Base-by-base conservation (phyloP, 83 land plant genomes). In the Thuja plicata region DNA sequence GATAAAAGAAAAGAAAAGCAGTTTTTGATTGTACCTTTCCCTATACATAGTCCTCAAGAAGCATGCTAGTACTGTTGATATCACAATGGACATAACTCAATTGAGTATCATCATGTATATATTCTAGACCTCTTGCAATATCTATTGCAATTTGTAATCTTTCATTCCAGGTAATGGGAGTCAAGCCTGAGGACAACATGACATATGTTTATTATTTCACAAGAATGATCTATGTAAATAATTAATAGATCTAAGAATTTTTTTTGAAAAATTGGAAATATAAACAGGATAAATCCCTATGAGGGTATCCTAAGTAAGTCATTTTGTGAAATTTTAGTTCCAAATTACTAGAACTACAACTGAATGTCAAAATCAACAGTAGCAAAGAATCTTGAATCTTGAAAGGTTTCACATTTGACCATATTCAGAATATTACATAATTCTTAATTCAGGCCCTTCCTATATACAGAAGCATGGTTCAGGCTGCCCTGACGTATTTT, bases 141-240 rank as follows among this genome's bases (percentile, higher is more conserved):
- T 73, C 78, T 30, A 73, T n/a, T 32, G 78, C 78, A 73, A 73
- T 73, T 73, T 73, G 78, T 10, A 73, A 32, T 73, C 78, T 73
- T 11, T 11, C 78, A 32, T 73, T 73, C 78, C 78, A 73, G 16
- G 37, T 73, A 15, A 73, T 11, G 32, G 78, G 78, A 73, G 78
- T 13, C 78, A 32, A 73, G 12, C 78, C 78, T 73, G 78, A 73
- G 78, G 78, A 73, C 12, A 32, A 30, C 16, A 32, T 73, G 10
- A 73, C 12, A 73, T 73, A 32, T 32, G 70, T 62, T 24, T 62
- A 0, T 19, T 5, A 1, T 24, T 62, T 62, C 8, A 62, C 9
- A 21, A 62, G n/a, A 62, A 62, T 24, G 27, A 21, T 6, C 8
- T 62, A 62, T 62, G 27, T 7, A 4, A 62, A 5, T 62, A 62